Evolutionary conservation across 2,329 filamentous ascomycete species (phyloP), one percentile per base, ranked within the genome.

Genomic region (Geosmithia putterillii): DNA sequence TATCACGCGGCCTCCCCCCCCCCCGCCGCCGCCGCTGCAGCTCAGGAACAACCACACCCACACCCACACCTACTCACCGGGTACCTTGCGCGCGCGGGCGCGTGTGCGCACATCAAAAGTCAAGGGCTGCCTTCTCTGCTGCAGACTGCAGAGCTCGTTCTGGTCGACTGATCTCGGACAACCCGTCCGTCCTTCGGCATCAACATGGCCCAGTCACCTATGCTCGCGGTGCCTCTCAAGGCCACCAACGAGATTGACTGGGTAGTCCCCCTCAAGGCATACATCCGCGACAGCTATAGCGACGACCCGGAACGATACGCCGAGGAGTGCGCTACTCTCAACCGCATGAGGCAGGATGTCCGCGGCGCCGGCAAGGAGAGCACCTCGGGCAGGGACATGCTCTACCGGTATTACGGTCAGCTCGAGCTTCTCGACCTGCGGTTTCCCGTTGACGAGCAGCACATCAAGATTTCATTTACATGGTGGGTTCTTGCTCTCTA

Each of bases 391-490:
- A 73, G 92, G 56, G 92, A 98, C 62, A 73, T 98, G 57, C 70
- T 98, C 42, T 98, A 98, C 62, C 78, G 92, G 59, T 98, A 98
- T 66, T 98, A 98, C 60, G 92, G 90, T 36, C 92, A 98, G 67
- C 76, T 98, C 46, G 92, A 98, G 67, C 72, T 98, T 42, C 69
- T 98, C 48, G 92, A 98, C 62, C 67, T 98, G 55, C 76, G 92
- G 47, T 98, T 98, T 58, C 94, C 94, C 0, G 88, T 98, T 39
- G 92, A 98, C 54, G 92, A 98, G 68, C 92, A 95, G 57, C 90
- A 98, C 59, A 96, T 98, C 68, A 96, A 96, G 68, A 95, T 98
- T 56, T 86, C 86, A 7, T 98, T 98, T 60, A 96, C 90, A 50
- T 98, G 92, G 92, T 95, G 76, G 40, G 10, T 3, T 32, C 28